Evolutionary conservation across 306 rosid species (phyloP).

Genomic region (Myrica gale): DNA sequence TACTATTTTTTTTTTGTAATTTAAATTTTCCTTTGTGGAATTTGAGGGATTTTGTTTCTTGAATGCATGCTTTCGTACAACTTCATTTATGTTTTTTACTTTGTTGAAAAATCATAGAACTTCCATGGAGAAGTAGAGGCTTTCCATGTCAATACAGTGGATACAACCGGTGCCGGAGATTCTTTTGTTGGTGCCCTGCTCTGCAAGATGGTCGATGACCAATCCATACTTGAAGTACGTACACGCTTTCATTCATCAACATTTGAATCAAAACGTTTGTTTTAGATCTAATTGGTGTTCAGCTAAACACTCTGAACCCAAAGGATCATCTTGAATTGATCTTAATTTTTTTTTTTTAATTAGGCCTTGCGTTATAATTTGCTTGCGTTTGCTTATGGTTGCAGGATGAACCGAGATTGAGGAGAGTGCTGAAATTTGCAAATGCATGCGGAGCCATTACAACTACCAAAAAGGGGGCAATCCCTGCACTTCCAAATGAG

Average conservation of each 20-base stretch:
- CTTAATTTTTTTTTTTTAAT: too few species aligned
- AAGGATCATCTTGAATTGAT: too few species aligned
- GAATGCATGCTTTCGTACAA: too few species aligned
- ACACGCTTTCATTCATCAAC: neutral
- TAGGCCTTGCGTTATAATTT: too few species aligned
- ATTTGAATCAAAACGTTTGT: neutral
- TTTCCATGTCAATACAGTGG: slow-evolving; percentile 67
- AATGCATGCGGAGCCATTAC: slow-evolving; percentile 97
- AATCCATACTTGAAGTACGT: slow-evolving; percentile 72
- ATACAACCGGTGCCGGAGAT: slow-evolving; percentile 98
- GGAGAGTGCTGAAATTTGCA: slow-evolving; percentile 57
- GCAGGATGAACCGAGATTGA: slow-evolving; percentile 74
- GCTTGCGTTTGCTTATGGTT: neutral
- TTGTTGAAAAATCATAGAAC: slow-evolving; percentile 39
- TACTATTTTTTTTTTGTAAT: too few species aligned
- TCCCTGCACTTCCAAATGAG: slow-evolving; percentile 79
- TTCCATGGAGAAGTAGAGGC: slow-evolving; percentile 77
- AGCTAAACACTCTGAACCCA: neutral
- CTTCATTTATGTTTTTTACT: neutral
- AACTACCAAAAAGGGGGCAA: slow-evolving; percentile 86
- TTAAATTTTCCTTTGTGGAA: too few species aligned
- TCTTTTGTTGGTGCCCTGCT: slow-evolving; percentile 81
- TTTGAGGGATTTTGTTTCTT: too few species aligned
- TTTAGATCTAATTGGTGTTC: neutral
- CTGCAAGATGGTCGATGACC: slow-evolving; percentile 79